phyloP scores from a whole-genome alignment of 148 eudicot genomes.

The Arbutus unedo region DNA sequence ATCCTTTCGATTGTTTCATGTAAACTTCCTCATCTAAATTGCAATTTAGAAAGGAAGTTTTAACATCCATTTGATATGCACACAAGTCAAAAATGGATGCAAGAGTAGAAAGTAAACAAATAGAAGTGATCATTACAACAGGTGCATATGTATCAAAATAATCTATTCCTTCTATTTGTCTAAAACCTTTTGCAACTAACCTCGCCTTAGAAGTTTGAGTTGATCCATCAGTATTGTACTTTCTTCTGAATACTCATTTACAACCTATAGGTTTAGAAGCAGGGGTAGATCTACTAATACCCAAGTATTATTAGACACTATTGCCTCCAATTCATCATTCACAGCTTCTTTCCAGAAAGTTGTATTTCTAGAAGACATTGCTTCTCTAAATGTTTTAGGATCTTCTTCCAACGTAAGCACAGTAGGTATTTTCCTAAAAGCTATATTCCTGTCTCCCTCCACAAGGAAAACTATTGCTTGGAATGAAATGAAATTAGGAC shows the following conservation, averaged over 20 bases:
- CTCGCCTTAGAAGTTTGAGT: background rate
- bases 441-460: background rate
- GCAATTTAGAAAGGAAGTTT: background rate
- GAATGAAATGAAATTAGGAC: background rate
- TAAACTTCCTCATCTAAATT: background rate
- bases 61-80: background rate
- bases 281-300: background rate
- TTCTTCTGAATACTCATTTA: constrained; percentile 4
- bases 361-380: background rate
- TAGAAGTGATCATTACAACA: background rate
- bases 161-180: background rate
- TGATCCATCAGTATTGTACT: background rate
- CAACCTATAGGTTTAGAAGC: constrained; percentile 2
- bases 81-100: background rate
- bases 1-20: background rate
- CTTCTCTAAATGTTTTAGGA: background rate
- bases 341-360: constrained; percentile 1
- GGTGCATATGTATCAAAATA: background rate
- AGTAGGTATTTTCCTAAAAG: background rate
- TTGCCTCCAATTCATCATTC: constrained; percentile 3
- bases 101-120: no score
- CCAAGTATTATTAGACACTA: constrained; percentile 5
- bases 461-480: background rate
- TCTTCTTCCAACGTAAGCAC: background rate
- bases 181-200: background rate